Evolutionary conservation across 352 stramenopile species (phyloP), one percentile per base, ranked within the genome.

Genomic region (Pythium volutum): DNA sequence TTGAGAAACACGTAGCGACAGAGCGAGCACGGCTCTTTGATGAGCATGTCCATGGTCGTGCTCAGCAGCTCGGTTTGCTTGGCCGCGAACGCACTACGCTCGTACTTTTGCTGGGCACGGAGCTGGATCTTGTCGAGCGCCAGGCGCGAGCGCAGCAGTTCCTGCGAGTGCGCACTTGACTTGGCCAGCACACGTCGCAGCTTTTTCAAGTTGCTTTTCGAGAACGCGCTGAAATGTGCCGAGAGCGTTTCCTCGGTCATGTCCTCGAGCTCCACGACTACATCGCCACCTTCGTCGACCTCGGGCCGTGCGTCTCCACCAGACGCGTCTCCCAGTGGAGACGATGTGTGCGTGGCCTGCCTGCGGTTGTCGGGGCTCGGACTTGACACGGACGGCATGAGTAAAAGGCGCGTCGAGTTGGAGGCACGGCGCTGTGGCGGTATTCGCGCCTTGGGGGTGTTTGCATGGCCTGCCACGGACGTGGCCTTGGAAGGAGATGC

Each of bases 1-100:
- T 88, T 88, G 7, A 75, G 63, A 27, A 86, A 88, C 2, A 83
- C 63, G 38, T 84, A 62, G 29, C 76, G 64, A 39, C 79, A 88
- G 16, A 88, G 66, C 14, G 76, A 78, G 49, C 79, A 88, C 3
- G 79, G 60, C 25, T 86, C 79, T 18, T 69, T 86, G 29, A 70
- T 85, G 43, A 88, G 54, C 10, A 63, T 54, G 11, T 74, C 72
- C 70, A 82, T 84, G n/a, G 73, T 72, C 59, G 64, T 80, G 31
- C 67, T 82, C 47, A 87, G 43, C 10, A 87, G 52, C 26, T 66
- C 63, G 0, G 77, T 85, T 31, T 85, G 71, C 49, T 87, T 67
- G 15, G 69, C 73, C 4, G 69, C 60, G 1, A 84, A 36, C 20
- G 70, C 52, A 8, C 69, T 65, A 31, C 75, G 69, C 25, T 70